Conservation (phyloP, 1,284 basidiomycete genomes). For the Ceratobasidium sp. region DNA sequence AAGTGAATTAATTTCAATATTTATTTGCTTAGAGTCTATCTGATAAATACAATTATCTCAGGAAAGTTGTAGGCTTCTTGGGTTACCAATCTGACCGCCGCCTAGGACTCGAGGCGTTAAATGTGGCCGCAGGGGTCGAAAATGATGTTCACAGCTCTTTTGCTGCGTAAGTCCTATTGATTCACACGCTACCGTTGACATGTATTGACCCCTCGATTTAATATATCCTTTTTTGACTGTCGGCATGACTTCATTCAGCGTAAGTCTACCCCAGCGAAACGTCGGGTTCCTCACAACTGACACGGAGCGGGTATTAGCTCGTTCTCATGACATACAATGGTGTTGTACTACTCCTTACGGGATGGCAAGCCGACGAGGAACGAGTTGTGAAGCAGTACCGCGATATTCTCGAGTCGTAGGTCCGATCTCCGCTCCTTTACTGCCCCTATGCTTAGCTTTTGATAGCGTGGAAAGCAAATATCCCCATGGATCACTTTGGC, state of each 20-base stretch:
- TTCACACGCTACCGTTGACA: constrained; percentile 26
- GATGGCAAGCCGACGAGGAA: constrained; percentile 74
- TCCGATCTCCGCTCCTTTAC: constrained; percentile 23
- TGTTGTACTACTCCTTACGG: constrained; percentile 65
- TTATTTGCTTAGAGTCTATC: background rate
- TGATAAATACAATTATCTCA: constrained; percentile 46
- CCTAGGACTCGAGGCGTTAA: constrained; percentile 68
- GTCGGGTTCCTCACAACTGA: background rate
- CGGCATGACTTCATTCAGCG: constrained; percentile 7
- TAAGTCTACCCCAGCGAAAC: constrained; percentile 1
- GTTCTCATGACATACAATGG: constrained; percentile 79
- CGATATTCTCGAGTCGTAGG: constrained; percentile 65
- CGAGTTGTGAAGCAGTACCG: constrained; percentile 67
- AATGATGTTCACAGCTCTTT: constrained; percentile 74
- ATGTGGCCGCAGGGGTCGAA: constrained; percentile 65
- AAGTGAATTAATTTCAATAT: constrained; percentile 55
- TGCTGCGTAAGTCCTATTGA: constrained; percentile 61
- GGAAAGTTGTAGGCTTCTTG: constrained; percentile 71
- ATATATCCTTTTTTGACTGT: constrained; percentile 19
- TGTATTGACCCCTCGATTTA: constrained; percentile 17
- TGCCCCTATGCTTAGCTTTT: background rate
- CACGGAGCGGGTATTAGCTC: constrained; percentile 53
- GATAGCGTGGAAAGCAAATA: constrained; percentile 61
- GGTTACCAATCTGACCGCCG: constrained; percentile 74
- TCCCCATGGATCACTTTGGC: constrained; percentile 74